phyloP scores from a whole-genome alignment of 176 grass and related monocot species.

The Avena atlantica region DNA sequence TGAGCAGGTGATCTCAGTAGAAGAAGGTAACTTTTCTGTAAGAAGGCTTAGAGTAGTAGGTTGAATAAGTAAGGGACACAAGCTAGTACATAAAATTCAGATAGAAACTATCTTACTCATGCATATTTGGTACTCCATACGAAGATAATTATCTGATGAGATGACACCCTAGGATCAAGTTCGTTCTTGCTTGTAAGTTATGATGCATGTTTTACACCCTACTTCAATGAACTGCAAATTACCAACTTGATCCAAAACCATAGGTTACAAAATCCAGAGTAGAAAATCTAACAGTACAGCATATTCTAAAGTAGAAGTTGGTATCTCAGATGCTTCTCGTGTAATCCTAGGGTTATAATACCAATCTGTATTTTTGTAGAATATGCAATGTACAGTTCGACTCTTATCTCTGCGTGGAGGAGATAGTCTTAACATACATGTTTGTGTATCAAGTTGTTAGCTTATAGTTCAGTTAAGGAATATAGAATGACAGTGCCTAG shows the following conservation, averaged over 20 bases:
- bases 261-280: too few relatives aligned
- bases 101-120: conserved; percentile 4
- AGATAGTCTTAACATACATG: neutral
- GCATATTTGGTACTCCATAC: neutral
- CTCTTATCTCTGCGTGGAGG: too few relatives aligned
- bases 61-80: neutral
- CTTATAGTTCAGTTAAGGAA: neutral
- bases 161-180: too few relatives aligned
- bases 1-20: neutral
- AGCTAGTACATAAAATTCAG: conserved; percentile 24
- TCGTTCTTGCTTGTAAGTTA: neutral
- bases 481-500: neutral
- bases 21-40: conserved; percentile 15
- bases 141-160: neutral
- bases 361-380: too few relatives aligned
- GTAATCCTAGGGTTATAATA: too few relatives aligned
- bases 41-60: neutral
- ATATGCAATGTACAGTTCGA: too few relatives aligned
- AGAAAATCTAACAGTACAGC: neutral
- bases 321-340: too few relatives aligned
- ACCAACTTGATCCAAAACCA: neutral
- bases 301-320: neutral
- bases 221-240: neutral
- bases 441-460: neutral
- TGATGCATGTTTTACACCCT: neutral